Base-by-base conservation (phyloP, 306 rosid genomes). In the Casuarina equisetifolia region DNA sequence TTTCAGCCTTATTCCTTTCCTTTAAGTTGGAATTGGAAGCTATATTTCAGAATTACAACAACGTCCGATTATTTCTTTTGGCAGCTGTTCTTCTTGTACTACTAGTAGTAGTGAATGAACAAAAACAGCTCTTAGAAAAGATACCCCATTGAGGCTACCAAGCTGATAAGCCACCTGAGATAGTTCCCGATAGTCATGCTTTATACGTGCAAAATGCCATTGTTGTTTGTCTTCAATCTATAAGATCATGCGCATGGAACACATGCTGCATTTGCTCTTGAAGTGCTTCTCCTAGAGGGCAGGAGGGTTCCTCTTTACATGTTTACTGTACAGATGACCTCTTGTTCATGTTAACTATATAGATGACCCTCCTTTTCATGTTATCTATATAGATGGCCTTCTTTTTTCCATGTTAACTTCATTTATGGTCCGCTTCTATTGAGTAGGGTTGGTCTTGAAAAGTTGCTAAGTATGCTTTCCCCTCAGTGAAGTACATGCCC, bases 81-180 rank as follows among this genome's bases (percentile, higher is more conserved):
- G 39, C 39, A 3, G 16, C 17, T 1, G 5, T 51, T 58, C 64
- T 58, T 58, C 64, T 58, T 9, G 8, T 5, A 58, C 64, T 58
- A 2, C 11, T 6, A 58, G 64, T 9, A 19, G 39, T 9, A 9
- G 64, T 25, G 63, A 57, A 25, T 57, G 6, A 13, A 48, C 51
- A 48, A 57, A 57, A 12, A 58, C 39, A 58, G 38, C 3, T 57
- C 15, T 57, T 57, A 57, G 63, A 20, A 20, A 20, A 57, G 15
- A 57, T 57, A 57, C 36, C 35, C 63, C 25, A 8, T 3, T 57
- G 63, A 25, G 0, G 2, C 36, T 8, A 25, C 39, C 71, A 67
- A 42, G 25, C 44, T 38, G 69, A 63, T 38, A 63, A 63, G 44
- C 69, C 69, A 62, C 44, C 45, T 62, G 69, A 17, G 69, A 38